A percentile compares a stretch with the other conserved stretches of the same genome.
These are phyloP conservation scores for Chrysoporthe puriensis DNA, from an alignment of 2,329 filamentous ascomycete species.

Conservation along the genomic window DNA sequence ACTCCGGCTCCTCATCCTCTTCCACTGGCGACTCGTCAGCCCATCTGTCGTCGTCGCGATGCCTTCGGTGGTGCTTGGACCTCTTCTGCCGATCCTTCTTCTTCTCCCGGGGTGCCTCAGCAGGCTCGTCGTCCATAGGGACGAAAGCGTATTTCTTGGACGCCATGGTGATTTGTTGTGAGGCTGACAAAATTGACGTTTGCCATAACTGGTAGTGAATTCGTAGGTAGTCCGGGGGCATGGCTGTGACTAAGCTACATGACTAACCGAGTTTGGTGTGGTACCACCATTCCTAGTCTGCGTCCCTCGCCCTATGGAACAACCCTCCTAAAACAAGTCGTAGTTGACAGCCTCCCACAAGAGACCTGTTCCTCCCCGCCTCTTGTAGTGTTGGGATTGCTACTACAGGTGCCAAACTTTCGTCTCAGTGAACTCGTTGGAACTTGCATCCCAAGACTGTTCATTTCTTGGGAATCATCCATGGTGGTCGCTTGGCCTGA, in stretches of 20 bases:
- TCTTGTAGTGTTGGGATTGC: too few relatives aligned
- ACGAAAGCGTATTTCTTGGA: conserved; percentile 69
- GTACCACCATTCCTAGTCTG: background rate
- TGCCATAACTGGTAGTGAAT: background rate
- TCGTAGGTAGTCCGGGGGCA: background rate
- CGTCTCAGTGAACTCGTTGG: too few relatives aligned
- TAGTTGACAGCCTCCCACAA: too few relatives aligned
- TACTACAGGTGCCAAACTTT: too few relatives aligned
- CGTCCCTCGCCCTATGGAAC: too few relatives aligned
- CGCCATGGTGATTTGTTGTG: conserved; percentile 25
- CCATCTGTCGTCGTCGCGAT: conserved; percentile 72
- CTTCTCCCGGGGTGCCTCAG: conserved; percentile 46
- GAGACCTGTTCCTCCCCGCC: too few relatives aligned
- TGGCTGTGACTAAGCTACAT: background rate
- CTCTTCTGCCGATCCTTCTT: conserved; percentile 54
- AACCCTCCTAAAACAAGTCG: too few relatives aligned
- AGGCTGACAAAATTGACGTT: background rate
- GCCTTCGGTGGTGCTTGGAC: conserved; percentile 31
- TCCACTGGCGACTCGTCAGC: conserved; percentile 71
- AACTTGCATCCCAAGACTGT: too few relatives aligned
- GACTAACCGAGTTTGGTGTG: background rate
- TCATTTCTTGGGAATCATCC: too few relatives aligned
- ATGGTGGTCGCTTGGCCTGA: too few relatives aligned
- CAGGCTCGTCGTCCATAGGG: conserved; percentile 69
- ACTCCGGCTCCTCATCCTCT: conserved; percentile 59